Evolutionary conservation across 202 grass and related monocot species (phyloP).

Genomic region (Cymbopogon flexuosus): DNA sequence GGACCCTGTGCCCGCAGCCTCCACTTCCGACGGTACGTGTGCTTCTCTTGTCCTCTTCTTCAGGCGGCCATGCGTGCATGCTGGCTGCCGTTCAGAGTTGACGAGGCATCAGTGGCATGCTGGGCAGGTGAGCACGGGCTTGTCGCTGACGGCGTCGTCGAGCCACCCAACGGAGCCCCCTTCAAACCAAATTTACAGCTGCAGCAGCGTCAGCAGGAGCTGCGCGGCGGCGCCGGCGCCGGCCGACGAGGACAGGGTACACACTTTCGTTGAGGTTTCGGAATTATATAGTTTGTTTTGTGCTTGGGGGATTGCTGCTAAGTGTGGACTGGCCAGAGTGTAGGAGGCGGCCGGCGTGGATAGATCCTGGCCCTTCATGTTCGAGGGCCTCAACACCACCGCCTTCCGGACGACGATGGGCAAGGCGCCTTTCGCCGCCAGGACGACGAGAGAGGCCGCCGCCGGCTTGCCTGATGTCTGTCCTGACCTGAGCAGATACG

Average conservation of each 20-base stretch:
- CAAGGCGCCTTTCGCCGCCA: constrained; percentile 44
- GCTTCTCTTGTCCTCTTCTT: neutral
- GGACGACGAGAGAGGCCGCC: constrained; percentile 24
- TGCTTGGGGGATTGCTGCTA: constrained; percentile 5
- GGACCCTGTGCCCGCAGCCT: constrained; percentile 32
- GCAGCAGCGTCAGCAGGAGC: constrained; percentile 32
- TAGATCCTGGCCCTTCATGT: constrained; percentile 56
- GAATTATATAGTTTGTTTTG: neutral
- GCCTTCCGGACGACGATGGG: constrained; percentile 37
- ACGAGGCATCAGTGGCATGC: neutral
- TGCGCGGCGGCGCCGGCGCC: constrained; percentile 16
- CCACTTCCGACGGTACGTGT: constrained; percentile 42
- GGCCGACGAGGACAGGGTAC: constrained; percentile 54
- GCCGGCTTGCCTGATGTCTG: constrained; percentile 5
- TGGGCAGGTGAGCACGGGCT: constrained; percentile 38
- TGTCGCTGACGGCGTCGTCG: constrained; percentile 40
- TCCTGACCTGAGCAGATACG: constrained; percentile 35
- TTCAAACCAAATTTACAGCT: constrained; percentile 94
- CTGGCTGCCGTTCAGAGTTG: neutral
- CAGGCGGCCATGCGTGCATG: neutral
- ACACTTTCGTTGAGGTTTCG: neutral
- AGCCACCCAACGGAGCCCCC: constrained; percentile 69
- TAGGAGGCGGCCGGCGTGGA: constrained; percentile 60
- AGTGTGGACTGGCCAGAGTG: constrained; percentile 49
- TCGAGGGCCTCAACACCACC: constrained; percentile 37